These are phyloP conservation scores for Tubosaeta sp. DNA, from an alignment of 768 basidiomycete genomes.

Conservation along the genomic window DNA sequence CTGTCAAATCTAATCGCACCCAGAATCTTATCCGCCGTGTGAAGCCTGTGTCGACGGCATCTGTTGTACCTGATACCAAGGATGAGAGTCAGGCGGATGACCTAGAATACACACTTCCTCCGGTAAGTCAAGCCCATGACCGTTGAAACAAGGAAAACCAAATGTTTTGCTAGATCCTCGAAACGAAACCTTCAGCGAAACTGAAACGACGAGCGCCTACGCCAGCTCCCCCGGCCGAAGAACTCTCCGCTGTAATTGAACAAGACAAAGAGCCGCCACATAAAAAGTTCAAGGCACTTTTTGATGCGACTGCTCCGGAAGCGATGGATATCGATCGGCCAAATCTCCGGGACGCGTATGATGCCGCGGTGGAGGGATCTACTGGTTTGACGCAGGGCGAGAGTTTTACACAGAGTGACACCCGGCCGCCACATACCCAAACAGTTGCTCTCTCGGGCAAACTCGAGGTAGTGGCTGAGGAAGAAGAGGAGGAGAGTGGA, in stretches of 20 bases:
- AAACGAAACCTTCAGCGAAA: constrained; percentile 36
- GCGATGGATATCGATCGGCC: constrained; percentile 28
- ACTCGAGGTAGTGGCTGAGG: constrained; percentile 45
- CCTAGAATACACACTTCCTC: constrained; percentile 19
- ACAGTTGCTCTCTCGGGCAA: constrained; percentile 3
- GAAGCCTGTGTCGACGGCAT: constrained; percentile 13
- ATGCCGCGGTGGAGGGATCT: constrained; percentile 7
- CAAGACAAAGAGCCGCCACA: constrained; percentile 45
- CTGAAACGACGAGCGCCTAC: constrained; percentile 55
- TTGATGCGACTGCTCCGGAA: constrained; percentile 60
- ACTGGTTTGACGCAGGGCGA: constrained; percentile 13
- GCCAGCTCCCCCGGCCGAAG: constrained; percentile 19
- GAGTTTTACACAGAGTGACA: constrained; percentile 28
- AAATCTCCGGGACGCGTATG: constrained; percentile 10
- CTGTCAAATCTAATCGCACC: background rate
- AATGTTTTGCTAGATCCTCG: constrained; percentile 33
- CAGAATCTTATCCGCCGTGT: constrained; percentile 25
- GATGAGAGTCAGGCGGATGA: constrained; percentile 8
- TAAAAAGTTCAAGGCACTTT: constrained; percentile 69
- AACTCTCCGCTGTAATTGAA: constrained; percentile 13
- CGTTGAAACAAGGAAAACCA: background rate
- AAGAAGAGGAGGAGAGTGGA: constrained; percentile 52
- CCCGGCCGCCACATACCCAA: constrained; percentile 9
- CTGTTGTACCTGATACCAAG: constrained; percentile 1
- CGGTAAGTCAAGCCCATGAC: constrained; percentile 14